Conservation (phyloP, 305 asterid genomes). For the Fraxinus baroniana region DNA sequence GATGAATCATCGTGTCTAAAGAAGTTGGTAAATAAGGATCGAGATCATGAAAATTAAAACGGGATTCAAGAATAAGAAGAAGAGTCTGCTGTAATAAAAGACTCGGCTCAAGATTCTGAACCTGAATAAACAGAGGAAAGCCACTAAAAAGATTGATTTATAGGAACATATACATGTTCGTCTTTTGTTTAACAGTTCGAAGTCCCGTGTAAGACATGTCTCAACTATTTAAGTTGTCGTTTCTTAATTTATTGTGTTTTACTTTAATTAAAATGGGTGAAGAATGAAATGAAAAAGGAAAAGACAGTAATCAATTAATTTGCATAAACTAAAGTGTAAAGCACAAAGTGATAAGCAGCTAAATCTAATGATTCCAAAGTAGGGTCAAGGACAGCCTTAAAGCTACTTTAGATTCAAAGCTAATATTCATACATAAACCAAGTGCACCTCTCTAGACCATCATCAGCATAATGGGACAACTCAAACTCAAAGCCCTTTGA, state of each 20-base stretch:
- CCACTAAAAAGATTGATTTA: slow-evolving; percentile 33
- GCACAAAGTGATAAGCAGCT: slow-evolving; percentile 32
- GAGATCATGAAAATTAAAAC: slow-evolving; percentile 15
- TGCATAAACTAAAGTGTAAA: slow-evolving; percentile 37
- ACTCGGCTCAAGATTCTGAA: slow-evolving; percentile 15
- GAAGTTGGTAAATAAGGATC: slow-evolving; percentile 1
- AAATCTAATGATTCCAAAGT: slow-evolving; percentile 51
- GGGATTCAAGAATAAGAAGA: slow-evolving; percentile 21
- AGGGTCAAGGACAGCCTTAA: slow-evolving; percentile 49
- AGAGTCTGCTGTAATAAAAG: background rate
- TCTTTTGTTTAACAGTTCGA: background rate
- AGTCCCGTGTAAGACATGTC: background rate
- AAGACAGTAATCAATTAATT: slow-evolving; percentile 25
- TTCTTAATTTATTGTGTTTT: background rate
- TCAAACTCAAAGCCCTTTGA: slow-evolving; percentile 43
- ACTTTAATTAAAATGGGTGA: background rate
- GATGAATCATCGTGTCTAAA: slow-evolving; percentile 2
- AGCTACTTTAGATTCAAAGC: slow-evolving; percentile 51
- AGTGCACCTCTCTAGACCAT: slow-evolving; percentile 34
- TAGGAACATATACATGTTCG: background rate
- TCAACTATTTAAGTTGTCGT: background rate
- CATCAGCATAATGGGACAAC: slow-evolving; percentile 39
- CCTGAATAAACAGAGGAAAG: slow-evolving; percentile 18
- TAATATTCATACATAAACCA: slow-evolving; percentile 16
- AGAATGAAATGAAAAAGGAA: background rate